phyloP scores from a whole-genome alignment of 2,329 filamentous ascomycete species.

The Chalara sp. region DNA sequence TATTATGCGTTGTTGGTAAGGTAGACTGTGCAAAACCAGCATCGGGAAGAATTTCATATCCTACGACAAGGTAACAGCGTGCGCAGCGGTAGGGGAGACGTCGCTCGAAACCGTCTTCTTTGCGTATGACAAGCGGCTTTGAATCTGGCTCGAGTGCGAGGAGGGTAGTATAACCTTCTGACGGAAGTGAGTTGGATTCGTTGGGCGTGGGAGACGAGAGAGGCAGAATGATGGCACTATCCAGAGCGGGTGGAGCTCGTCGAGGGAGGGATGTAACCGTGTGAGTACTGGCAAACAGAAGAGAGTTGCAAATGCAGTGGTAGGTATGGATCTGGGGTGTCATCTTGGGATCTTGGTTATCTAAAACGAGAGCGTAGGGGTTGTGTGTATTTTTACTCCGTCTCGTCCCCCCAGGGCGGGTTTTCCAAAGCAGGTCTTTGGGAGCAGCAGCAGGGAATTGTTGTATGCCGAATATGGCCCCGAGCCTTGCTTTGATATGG shows the following conservation, averaged over 20 bases:
- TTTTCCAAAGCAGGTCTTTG: too few species aligned
- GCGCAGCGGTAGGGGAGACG: conserved; percentile 50
- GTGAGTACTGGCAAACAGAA: conserved; percentile 54
- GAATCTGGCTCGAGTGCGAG: conserved; percentile 40
- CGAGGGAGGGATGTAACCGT: conserved; percentile 44
- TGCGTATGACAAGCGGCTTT: conserved; percentile 43
- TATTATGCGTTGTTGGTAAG: background rate
- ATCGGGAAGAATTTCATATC: conserved; percentile 51
- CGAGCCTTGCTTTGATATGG: too few species aligned
- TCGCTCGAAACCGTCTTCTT: conserved; percentile 63
- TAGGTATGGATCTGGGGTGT: conserved; percentile 39
- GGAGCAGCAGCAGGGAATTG: too few species aligned
- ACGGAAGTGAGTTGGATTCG: conserved; percentile 11
- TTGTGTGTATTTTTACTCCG: too few species aligned
- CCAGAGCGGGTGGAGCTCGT: conserved; percentile 36
- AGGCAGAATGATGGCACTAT: conserved; percentile 51
- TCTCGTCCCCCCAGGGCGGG: too few species aligned
- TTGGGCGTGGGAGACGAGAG: conserved; percentile 30
- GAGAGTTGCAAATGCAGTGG: conserved; percentile 60
- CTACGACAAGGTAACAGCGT: conserved; percentile 53
- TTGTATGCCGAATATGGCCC: too few species aligned
- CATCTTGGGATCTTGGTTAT: background rate
- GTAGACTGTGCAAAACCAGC: conserved; percentile 14
- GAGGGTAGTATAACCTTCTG: conserved; percentile 38
- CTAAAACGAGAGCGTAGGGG: too few species aligned